Evolutionary conservation across 2,329 filamentous ascomycete species (phyloP).

Genomic region (Fusarium piperis): DNA sequence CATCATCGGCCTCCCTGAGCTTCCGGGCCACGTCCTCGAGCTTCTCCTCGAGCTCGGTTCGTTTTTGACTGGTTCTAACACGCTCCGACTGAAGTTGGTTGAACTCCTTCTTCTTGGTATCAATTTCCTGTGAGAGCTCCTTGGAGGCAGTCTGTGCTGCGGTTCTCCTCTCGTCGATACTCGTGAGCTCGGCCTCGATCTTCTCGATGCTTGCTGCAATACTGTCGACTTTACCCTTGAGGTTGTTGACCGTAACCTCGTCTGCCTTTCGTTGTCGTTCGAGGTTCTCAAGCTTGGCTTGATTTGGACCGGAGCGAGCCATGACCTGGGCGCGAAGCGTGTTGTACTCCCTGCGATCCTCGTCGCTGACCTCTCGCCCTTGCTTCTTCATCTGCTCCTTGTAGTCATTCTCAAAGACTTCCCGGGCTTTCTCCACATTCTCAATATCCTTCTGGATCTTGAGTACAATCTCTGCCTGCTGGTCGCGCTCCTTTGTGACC

Average conservation of each 20-base stretch:
- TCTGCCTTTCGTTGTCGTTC: constrained; percentile 90
- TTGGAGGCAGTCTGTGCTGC: constrained; percentile 71
- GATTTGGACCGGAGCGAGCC: constrained; percentile 81
- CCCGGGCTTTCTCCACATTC: constrained; percentile 88
- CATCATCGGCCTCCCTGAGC: constrained; percentile 85
- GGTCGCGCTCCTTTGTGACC: constrained; percentile 79
- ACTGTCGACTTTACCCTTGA: constrained; percentile 87
- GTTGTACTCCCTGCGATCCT: constrained; percentile 91
- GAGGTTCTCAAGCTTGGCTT: constrained; percentile 86
- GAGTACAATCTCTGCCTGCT: constrained; percentile 73
- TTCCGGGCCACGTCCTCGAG: constrained; percentile 82
- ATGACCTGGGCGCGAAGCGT: constrained; percentile 85
- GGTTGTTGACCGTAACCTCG: constrained; percentile 86
- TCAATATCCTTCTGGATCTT: constrained; percentile 83
- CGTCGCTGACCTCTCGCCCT: constrained; percentile 84
- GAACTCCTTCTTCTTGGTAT: constrained; percentile 88
- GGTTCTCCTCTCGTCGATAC: constrained; percentile 74
- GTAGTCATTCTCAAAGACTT: constrained; percentile 89
- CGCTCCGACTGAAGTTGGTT: constrained; percentile 87
- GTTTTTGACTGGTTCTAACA: constrained; percentile 80
- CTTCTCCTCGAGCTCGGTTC: constrained; percentile 92
- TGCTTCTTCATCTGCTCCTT: constrained; percentile 85
- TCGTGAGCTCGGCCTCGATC: constrained; percentile 75
- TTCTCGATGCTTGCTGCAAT: constrained; percentile 79
- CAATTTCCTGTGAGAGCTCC: constrained; percentile 79